Conservation (phyloP, 768 basidiomycete species). For the Boletus huronensis region DNA sequence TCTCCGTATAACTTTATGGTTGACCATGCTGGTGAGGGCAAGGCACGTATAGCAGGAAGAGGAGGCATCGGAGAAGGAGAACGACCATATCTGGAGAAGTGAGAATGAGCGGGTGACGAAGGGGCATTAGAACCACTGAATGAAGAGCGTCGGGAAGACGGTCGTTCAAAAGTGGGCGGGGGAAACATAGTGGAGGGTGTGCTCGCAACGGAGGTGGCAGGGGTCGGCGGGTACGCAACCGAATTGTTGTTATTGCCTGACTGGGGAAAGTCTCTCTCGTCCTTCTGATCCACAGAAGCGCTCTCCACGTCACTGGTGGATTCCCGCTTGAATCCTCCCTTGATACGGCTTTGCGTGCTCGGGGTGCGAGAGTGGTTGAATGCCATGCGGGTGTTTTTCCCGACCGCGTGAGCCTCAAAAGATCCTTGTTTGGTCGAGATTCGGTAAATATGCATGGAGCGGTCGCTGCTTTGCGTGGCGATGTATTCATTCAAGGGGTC, state of each 20-base stretch:
- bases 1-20: constrained; percentile 88
- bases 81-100: constrained; percentile 65
- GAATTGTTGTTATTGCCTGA: constrained; percentile 31
- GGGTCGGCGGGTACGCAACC: constrained; percentile 47
- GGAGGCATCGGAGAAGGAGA: constrained; percentile 91
- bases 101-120: constrained; percentile 57
- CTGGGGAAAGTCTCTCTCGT: constrained; percentile 30
- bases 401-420: constrained; percentile 88
- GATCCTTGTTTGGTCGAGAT: constrained; percentile 75
- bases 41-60: constrained; percentile 84
- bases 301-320: constrained; percentile 81
- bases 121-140: constrained; percentile 83
- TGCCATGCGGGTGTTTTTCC: constrained; percentile 78
- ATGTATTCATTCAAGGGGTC: constrained; percentile 97
- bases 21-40: constrained; percentile 59
- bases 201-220: constrained; percentile 64
- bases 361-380: constrained; percentile 67
- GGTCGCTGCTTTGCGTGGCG: constrained; percentile 94
- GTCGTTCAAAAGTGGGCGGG: constrained; percentile 49
- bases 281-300: constrained; percentile 55
- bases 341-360: constrained; percentile 57
- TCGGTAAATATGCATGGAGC: constrained; percentile 92
- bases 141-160: constrained; percentile 60
- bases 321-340: constrained; percentile 56
- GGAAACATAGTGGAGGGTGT: constrained; percentile 54